These are phyloP conservation scores for Diddensiella santjacobensis DNA, from an alignment of 805 yeast species.

Conservation along the genomic window DNA sequence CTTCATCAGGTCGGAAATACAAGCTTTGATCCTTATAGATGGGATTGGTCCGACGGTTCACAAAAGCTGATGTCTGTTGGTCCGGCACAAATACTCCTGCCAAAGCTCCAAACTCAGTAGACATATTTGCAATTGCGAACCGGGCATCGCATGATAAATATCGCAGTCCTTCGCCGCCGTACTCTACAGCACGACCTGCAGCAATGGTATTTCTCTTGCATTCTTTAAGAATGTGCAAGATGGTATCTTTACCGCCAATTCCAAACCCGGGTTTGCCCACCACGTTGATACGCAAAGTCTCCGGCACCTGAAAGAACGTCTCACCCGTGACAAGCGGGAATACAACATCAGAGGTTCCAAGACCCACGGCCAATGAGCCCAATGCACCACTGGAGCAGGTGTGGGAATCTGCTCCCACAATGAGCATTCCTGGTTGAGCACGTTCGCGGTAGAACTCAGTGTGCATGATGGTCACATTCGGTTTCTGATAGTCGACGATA, in stretches of 20 bases:
- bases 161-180: conserved; percentile 29
- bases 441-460: conserved; percentile 17
- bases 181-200: conserved; percentile 28
- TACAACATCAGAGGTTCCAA: conserved; percentile 15
- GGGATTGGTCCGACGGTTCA: conserved; percentile 9
- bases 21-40: conserved; percentile 1
- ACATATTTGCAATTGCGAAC: conserved; percentile 17
- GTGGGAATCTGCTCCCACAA: conserved; percentile 16
- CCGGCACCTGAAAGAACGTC: conserved; percentile 17
- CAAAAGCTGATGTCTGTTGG: conserved; percentile 15
- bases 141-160: conserved; percentile 31
- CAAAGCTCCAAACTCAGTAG: conserved; percentile 16
- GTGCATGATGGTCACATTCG: conserved; percentile 17
- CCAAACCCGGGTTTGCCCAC: conserved; percentile 15
- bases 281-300: conserved; percentile 11
- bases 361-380: conserved; percentile 14
- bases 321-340: conserved; percentile 17
- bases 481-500: conserved; percentile 14
- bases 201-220: conserved; percentile 17
- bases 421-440: conserved; percentile 16
- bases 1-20: conserved; percentile 14
- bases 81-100: conserved; percentile 15
- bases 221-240: conserved; percentile 10
- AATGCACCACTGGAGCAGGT: conserved; percentile 16
- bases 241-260: conserved; percentile 14